Evolutionary conservation across 495 filamentous ascomycete genomes (phyloP), one percentile per base, ranked within the genome.

Genomic region (Aspergillus funiculosus): DNA sequence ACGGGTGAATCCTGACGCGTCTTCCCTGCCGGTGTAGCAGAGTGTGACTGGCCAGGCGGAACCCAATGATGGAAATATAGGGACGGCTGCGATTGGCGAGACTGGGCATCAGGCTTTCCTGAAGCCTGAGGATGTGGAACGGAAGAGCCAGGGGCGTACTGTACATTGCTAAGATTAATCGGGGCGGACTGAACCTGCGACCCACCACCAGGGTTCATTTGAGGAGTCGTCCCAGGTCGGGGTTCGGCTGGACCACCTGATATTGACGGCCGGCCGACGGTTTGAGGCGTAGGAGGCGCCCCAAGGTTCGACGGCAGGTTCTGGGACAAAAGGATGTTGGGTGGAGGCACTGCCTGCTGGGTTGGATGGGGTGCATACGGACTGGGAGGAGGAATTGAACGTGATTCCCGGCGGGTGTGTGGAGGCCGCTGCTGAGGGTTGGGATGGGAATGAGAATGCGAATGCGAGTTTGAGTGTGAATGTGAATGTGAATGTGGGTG

Each of bases 51-150:
- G 43, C 71, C 73, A 19, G 89, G 89, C 4, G 90, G 90, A 42
- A 87, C 81, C 87, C 87, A 95, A 56, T 94, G 87, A 58, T 94
- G 89, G 50, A 94, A 94, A 58, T 87, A 94, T 38, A 95, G 83
- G 10, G 81, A 80, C 1, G 81, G 74, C 5, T 86, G 82, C 6
- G 79, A 75, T 28, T 77, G 67, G 41, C 74, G 58, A 36, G 66
- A 66, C 39, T 81, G 73, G 0, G 47, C 32, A 45, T 81, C 73
- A 44, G 76, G 74, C 39, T 76, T 58, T 11, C 40, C 42, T n/a
- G 67, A 62, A 22, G 66, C 60, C 31, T 77, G 74, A 25, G 75
- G 51, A 76, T 59, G 39, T 56, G 73, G 49, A 34, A 49, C 36
- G 24, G 62, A 52, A 47, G 64, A 41, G 18, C 62, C 54, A 32